Evolutionary conservation across 2,329 filamentous ascomycete species (phyloP).

Genomic region (Phaeoacremonium minimum): DNA sequence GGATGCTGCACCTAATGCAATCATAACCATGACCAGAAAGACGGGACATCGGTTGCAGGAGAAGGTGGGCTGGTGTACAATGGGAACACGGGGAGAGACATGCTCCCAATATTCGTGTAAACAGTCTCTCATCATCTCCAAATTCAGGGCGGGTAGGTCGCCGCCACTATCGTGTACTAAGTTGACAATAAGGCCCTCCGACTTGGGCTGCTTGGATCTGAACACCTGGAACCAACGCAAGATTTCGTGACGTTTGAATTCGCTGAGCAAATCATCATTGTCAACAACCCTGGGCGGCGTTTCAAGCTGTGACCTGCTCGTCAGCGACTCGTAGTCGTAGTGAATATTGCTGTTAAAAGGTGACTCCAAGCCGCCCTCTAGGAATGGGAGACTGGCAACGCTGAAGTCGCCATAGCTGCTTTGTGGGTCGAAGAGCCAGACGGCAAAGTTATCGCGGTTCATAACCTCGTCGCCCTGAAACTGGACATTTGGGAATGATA

Average conservation of each 20-base stretch:
- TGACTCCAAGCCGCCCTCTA: slow-evolving; percentile 45
- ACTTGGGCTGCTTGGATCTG: slow-evolving; percentile 35
- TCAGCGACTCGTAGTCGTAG: slow-evolving; percentile 46
- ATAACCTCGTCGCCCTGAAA: slow-evolving; percentile 28
- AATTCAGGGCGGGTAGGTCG: slow-evolving; percentile 52
- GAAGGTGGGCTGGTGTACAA: slow-evolving; percentile 86
- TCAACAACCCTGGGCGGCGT: slow-evolving; percentile 33
- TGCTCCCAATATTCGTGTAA: slow-evolving; percentile 84
- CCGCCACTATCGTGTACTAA: slow-evolving; percentile 33
- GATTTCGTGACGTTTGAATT: slow-evolving; percentile 39
- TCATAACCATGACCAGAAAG: slow-evolving; percentile 73
- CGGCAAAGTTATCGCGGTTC: slow-evolving; percentile 39
- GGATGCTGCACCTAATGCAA: slow-evolving; percentile 79
- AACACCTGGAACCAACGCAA: slow-evolving; percentile 37
- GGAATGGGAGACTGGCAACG: slow-evolving; percentile 38
- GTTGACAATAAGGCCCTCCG: slow-evolving; percentile 24
- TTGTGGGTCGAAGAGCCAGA: slow-evolving; percentile 47
- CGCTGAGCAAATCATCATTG: slow-evolving; percentile 38
- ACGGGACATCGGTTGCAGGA: slow-evolving; percentile 74
- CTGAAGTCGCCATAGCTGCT: slow-evolving; percentile 35
- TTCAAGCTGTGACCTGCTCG: slow-evolving; percentile 41
- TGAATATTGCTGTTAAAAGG: slow-evolving; percentile 46
- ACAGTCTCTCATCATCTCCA: slow-evolving; percentile 82
- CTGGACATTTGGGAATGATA: slow-evolving; percentile 25
- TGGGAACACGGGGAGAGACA: slow-evolving; percentile 80